A percentile compares a stretch with the other conserved stretches of the same genome.
phyloP scores from a whole-genome alignment of 2,329 filamentous ascomycete genomes.

The Aschersonia sp. region DNA sequence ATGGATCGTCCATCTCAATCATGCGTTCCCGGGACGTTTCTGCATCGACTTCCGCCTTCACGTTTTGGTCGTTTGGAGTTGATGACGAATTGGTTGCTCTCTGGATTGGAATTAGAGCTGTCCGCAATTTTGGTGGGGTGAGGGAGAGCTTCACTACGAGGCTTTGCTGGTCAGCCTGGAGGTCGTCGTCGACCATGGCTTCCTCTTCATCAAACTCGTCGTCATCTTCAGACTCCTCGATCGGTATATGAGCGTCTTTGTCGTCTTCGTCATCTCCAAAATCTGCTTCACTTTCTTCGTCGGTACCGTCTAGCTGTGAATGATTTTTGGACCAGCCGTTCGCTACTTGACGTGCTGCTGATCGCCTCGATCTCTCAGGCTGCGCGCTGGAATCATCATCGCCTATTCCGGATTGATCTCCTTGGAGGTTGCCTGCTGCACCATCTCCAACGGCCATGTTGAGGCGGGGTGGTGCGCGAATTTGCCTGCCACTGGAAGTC shows the following conservation, averaged over 20 bases:
- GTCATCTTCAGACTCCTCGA: conserved; percentile 44
- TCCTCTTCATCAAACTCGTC: conserved; percentile 43
- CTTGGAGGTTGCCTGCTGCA: conserved; percentile 29
- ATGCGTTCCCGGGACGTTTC: conserved; percentile 5
- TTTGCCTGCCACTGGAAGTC: conserved; percentile 79
- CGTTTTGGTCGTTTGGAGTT: conserved; percentile 9
- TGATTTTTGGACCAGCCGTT: conserved; percentile 28
- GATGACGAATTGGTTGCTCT: conserved; percentile 11
- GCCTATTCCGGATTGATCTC: conserved; percentile 24
- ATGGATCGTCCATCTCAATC: conserved; percentile 14
- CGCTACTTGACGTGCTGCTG: conserved; percentile 31
- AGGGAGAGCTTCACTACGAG: conserved; percentile 62
- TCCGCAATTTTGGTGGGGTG: conserved; percentile 23
- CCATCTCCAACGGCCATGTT: conserved; percentile 46
- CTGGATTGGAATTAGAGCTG: conserved; percentile 11
- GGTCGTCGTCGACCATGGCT: conserved; percentile 37
- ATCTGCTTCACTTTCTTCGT: conserved; percentile 58
- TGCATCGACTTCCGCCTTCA: conserved; percentile 6
- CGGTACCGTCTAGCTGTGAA: conserved; percentile 32
- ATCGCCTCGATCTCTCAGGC: conserved; percentile 33
- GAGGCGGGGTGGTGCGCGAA: conserved; percentile 51
- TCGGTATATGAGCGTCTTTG: conserved; percentile 46
- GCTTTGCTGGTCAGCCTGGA: conserved; percentile 36
- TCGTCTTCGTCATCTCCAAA: conserved; percentile 64
- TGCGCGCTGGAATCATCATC: conserved; percentile 25